A percentile compares a stretch with the other conserved stretches of the same genome.
phyloP scores from a whole-genome alignment of 305 asterid genomes.

The Caryopteris hybrid region DNA sequence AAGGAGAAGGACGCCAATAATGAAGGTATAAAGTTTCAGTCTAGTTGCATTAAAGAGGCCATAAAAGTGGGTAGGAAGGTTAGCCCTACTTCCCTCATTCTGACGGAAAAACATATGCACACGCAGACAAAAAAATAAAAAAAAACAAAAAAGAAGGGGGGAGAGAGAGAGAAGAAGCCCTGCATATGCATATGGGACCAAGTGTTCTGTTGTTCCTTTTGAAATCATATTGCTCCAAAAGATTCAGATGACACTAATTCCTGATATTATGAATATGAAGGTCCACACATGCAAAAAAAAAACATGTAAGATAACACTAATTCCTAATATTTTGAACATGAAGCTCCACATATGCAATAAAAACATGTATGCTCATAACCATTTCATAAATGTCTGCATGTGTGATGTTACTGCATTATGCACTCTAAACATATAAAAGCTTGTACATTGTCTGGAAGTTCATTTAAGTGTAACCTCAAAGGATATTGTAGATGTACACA shows the following conservation, averaged over 20 bases:
- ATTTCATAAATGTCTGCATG: not conserved
- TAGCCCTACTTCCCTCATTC: not conserved
- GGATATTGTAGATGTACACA: constrained; percentile 2
- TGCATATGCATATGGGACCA: not conserved
- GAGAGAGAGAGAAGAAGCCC: no score
- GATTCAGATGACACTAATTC: not conserved
- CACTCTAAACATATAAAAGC: not conserved
- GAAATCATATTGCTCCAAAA: constrained; percentile 1
- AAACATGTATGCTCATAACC: not conserved
- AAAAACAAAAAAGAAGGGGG: no score
- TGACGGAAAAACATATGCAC: not conserved
- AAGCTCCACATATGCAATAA: not conserved
- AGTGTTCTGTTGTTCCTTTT: not conserved
- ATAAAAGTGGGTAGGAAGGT: not conserved
- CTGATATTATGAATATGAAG: no score
- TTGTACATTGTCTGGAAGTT: not conserved
- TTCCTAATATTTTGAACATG: not conserved
- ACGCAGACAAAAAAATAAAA: no score
- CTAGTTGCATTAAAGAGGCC: not conserved
- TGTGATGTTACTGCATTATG: not conserved
- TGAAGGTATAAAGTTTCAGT: not conserved
- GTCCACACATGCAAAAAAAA: no score
- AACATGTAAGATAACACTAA: no score
- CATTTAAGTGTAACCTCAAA: not conserved
- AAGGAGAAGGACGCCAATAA: not conserved